phyloP scores from a whole-genome alignment of 2,329 filamentous ascomycete species.

The Dactylonectria estremocensis region DNA sequence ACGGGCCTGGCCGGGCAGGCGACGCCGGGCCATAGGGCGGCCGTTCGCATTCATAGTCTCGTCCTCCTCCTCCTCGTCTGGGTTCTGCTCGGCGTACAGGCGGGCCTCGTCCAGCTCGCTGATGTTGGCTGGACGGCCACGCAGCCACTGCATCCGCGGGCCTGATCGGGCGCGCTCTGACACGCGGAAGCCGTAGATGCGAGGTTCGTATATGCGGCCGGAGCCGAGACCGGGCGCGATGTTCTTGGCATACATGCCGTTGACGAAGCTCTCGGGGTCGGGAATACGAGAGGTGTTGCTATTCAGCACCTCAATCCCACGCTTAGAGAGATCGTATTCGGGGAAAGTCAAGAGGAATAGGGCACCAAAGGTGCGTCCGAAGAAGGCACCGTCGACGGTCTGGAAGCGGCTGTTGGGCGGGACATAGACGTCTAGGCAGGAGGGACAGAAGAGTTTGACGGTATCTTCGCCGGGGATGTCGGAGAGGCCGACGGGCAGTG shows the following conservation, averaged over 20 bases:
- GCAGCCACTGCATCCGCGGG: constrained; percentile 96
- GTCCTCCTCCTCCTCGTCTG: constrained; percentile 73
- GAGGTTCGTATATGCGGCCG: constrained; percentile 91
- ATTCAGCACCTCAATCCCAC: constrained; percentile 73
- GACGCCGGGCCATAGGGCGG: constrained; percentile 59
- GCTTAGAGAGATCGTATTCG: constrained; percentile 89
- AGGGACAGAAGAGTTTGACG: constrained; percentile 98
- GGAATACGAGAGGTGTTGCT: constrained; percentile 52
- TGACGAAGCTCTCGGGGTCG: constrained; percentile 73
- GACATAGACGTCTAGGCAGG: constrained; percentile 96
- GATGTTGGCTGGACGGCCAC: constrained; percentile 85
- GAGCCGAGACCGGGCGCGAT: constrained; percentile 89
- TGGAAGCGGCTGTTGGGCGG: constrained; percentile 98
- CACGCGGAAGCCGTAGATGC: constrained; percentile 96
- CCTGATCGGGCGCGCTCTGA: constrained; percentile 91
- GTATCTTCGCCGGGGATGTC: constrained; percentile 98
- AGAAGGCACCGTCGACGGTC: constrained; percentile 97
- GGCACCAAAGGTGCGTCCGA: constrained; percentile 96
- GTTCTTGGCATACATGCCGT: constrained; percentile 89
- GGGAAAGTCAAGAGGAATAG: constrained; percentile 99
- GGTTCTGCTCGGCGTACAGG: constrained; percentile 66
- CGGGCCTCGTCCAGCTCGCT: constrained; percentile 87
- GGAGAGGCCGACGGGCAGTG: constrained; percentile 92
- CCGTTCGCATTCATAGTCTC: constrained; percentile 63
- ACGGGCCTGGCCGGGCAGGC: constrained; percentile 59